Base-by-base conservation (phyloP, 23 red algal genomes). In the Agarophyton chilense region DNA sequence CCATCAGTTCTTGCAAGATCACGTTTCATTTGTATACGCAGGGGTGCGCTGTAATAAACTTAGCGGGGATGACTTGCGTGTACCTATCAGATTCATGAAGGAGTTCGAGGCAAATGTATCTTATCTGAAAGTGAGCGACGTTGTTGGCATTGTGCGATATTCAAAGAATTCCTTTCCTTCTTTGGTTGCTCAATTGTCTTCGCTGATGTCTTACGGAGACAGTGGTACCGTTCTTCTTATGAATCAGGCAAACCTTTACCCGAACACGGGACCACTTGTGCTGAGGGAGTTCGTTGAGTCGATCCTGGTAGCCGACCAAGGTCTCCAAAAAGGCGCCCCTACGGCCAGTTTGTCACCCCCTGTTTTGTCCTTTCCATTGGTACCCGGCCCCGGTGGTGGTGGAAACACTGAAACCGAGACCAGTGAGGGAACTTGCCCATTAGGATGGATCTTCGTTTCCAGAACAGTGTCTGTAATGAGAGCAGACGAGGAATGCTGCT, bases 401-500 rank as follows among this genome's bases (percentile, higher is more conserved):
- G n/a, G n/a, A n/a, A n/a, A n/a, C n/a, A n/a, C n/a, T n/a, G n/a
- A n/a, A n/a, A n/a, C n/a, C n/a, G n/a, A n/a, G n/a, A n/a, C n/a
- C n/a, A n/a, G n/a, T n/a, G 35, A 34, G 4, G 14, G 14, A 72
- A 24, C n/a, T 19, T 72, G 65, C 14, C 5, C 65, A 42, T 1
- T 34, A 4, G 65, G 65, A 42, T 72, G 65, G 65, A 72, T 43
- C 21, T 25, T 4, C 18, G 65, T 72, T 44, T 72, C 65, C 36
- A 41, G 65, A 43, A 34, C 65, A 72, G 65, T 72, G 34, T 44
- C 65, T 21, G 14, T 72, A n/a, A 72, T 44, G 34, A 72, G 65
- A 12, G 39, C 39, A 25, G 65, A 72, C 21, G 65, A 72, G 39
- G 65, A 72, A 24, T 72, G 65, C 65, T 72, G 65, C 24, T 72